Evolutionary conservation across 495 filamentous ascomycete genomes (phyloP).

Genomic region (Trichocladium antarcticum): DNA sequence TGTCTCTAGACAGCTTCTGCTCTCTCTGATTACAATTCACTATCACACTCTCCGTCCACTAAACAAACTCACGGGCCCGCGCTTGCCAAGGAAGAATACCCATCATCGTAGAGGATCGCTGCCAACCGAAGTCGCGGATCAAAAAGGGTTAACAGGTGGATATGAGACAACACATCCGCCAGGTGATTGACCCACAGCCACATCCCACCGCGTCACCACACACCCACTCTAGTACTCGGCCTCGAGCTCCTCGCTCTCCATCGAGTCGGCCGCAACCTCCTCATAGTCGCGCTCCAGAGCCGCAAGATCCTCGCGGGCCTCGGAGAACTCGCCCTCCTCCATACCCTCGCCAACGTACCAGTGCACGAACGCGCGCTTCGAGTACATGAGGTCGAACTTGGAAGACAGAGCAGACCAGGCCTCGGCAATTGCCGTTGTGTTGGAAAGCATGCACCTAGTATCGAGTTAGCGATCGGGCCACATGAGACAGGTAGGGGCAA

Average conservation of each 20-base stretch:
- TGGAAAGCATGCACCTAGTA: slow-evolving; percentile 90
- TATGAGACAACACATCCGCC: slow-evolving; percentile 7
- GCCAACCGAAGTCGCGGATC: slow-evolving; percentile 14
- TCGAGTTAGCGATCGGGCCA: neutral
- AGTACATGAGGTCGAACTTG: slow-evolving; percentile 99
- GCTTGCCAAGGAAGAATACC: slow-evolving; percentile 27
- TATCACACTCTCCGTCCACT: slow-evolving; percentile 25
- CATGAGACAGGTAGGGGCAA: slow-evolving; percentile 7
- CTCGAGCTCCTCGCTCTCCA: slow-evolving; percentile 81
- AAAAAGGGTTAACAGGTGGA: slow-evolving; percentile 12
- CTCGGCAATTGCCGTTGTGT: slow-evolving; percentile 97
- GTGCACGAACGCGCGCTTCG: slow-evolving; percentile 98
- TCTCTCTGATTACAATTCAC: slow-evolving; percentile 25
- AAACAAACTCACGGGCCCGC: slow-evolving; percentile 20
- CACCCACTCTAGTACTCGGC: slow-evolving; percentile 74
- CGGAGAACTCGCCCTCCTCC: slow-evolving; percentile 99
- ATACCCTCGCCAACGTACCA: slow-evolving; percentile 99
- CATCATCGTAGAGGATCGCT: slow-evolving; percentile 16
- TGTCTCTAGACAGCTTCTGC: neutral
- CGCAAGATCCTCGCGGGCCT: slow-evolving; percentile 95
- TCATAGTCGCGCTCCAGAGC: slow-evolving; percentile 98
- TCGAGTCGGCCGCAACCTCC: slow-evolving; percentile 92
- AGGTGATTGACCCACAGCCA: slow-evolving; percentile 8
- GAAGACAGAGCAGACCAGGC: slow-evolving; percentile 93
- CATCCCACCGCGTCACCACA: slow-evolving; percentile 8